Conservation (phyloP, 2,329 filamentous ascomycete species). For the Coccinonectria pachysandricola region DNA sequence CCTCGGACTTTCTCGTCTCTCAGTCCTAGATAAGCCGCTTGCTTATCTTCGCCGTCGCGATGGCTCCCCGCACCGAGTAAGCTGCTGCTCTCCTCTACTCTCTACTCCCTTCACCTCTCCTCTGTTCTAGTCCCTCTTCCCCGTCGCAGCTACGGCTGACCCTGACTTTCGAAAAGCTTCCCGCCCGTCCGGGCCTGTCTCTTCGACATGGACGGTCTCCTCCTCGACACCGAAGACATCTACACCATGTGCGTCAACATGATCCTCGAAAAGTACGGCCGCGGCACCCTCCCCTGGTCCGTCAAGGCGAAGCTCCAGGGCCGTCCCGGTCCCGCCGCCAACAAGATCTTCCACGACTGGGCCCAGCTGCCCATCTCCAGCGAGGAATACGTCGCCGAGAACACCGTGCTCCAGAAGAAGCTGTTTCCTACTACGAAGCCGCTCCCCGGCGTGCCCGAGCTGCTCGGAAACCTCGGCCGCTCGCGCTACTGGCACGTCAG, state of each 20-base stretch:
- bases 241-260: conserved; percentile 80
- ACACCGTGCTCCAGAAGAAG: conserved; percentile 53
- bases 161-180: conserved; percentile 40
- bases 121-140: neutral
- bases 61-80: conserved; percentile 37
- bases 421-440: conserved; percentile 67
- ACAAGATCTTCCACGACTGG: conserved; percentile 60
- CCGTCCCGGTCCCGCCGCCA: conserved; percentile 43
- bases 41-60: conserved; percentile 11
- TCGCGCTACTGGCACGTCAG: conserved; percentile 39
- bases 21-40: neutral
- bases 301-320: conserved; percentile 79
- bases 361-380: conserved; percentile 68
- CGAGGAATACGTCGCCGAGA: conserved; percentile 54
- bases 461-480: conserved; percentile 52
- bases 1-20: conserved; percentile 1
- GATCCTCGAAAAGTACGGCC: conserved; percentile 65
- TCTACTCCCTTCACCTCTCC: too few species aligned
- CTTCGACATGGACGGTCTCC: conserved; percentile 97
- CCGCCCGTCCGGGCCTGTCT: conserved; percentile 80
- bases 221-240: conserved; percentile 85
- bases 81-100: conserved; percentile 9
- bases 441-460: conserved; percentile 63
- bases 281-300: conserved; percentile 74
- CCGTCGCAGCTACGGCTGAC: conserved; percentile 3